These are phyloP conservation scores for Penicillium sp. DNA, from an alignment of 2,329 filamentous ascomycete genomes.

Conservation along the genomic window DNA sequence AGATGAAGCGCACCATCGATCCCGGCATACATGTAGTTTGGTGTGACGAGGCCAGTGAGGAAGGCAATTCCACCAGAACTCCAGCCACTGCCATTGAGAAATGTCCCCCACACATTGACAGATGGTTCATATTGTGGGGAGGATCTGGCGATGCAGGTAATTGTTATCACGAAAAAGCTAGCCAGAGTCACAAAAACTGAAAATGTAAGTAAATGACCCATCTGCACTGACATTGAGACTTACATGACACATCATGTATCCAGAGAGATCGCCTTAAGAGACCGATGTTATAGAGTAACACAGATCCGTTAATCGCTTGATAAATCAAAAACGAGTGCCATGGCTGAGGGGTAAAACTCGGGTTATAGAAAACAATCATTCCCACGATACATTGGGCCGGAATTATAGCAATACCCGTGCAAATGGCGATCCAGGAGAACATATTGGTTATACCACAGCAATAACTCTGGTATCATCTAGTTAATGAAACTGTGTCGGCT, in stretches of 20 bases:
- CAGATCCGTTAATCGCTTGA: slow-evolving; percentile 19
- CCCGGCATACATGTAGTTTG: slow-evolving; percentile 56
- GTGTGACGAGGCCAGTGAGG: slow-evolving; percentile 57
- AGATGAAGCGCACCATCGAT: slow-evolving; percentile 57
- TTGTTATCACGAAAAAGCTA: slow-evolving; percentile 36
- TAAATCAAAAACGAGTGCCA: slow-evolving; percentile 17
- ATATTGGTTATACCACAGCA: slow-evolving; percentile 28
- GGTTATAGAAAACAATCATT: slow-evolving; percentile 13
- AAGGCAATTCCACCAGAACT: slow-evolving; percentile 53
- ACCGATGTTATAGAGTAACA: slow-evolving; percentile 12
- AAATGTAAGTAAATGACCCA: background rate
- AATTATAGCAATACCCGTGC: slow-evolving; percentile 27
- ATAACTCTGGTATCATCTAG: slow-evolving; percentile 23
- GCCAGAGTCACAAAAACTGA: slow-evolving; percentile 30
- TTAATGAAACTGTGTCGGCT: background rate
- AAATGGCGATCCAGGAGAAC: slow-evolving; percentile 31
- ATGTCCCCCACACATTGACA: slow-evolving; percentile 34
- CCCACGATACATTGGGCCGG: slow-evolving; percentile 25
- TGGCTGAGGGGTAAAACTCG: slow-evolving; percentile 1
- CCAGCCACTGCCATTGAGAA: slow-evolving; percentile 57
- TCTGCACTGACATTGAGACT: background rate
- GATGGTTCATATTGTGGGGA: slow-evolving; percentile 18
- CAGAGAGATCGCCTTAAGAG: slow-evolving; percentile 9
- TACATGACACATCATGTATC: slow-evolving; percentile 10
- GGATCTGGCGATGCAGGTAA: slow-evolving; percentile 31